These are phyloP conservation scores for Pelargonium citronellum DNA, from an alignment of 441 rosid genomes.

Conservation along the genomic window DNA sequence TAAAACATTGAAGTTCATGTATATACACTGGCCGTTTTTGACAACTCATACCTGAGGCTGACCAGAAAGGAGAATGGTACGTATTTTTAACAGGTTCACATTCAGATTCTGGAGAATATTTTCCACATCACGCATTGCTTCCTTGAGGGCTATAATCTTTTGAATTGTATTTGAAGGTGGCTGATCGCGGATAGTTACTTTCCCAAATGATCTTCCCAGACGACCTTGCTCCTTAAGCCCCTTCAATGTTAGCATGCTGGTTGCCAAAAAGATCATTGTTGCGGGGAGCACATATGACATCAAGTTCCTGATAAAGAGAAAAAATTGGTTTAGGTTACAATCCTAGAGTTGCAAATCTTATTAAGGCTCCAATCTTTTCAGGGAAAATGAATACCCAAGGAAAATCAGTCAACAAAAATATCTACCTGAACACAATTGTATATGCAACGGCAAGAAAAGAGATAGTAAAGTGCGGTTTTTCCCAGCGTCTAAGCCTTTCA, in stretches of 20 bases:
- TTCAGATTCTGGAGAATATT: conserved; percentile 75
- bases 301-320: conserved; percentile 52
- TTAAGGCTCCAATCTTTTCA: not conserved
- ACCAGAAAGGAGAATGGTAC: conserved; percentile 73
- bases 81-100: conserved; percentile 71
- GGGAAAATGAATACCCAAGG: not conserved
- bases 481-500: conserved; percentile 77
- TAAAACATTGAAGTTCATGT: not conserved
- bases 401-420: not conserved
- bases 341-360: not conserved
- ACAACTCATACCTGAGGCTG: conserved; percentile 74
- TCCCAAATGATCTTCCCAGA: conserved; percentile 82
- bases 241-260: conserved; percentile 76
- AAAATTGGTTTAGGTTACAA: not conserved
- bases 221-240: conserved; percentile 96
- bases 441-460: conserved; percentile 64
- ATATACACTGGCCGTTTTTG: too few species aligned
- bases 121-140: conserved; percentile 86
- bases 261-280: conserved; percentile 54
- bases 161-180: conserved; percentile 96
- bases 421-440: conserved; percentile 41
- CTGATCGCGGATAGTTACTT: conserved; percentile 79
- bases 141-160: conserved; percentile 82
- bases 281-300: conserved; percentile 63
- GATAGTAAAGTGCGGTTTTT: conserved; percentile 76